Evolutionary conservation across 139 green algal species (phyloP).

Genomic region (Coccomyxa sp.): DNA sequence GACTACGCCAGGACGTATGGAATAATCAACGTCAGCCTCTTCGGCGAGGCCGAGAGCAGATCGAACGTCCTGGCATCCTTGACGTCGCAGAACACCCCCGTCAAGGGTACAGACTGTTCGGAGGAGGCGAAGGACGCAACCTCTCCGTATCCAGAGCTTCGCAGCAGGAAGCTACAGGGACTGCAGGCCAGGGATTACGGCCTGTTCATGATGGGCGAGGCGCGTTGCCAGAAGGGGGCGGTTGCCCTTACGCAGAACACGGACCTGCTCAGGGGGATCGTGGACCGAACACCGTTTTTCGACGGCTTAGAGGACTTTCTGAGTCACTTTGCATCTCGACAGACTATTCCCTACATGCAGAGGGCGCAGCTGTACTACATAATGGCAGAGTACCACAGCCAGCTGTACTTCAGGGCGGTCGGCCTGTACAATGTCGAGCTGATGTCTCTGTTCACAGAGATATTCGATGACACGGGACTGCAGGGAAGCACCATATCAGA

Average conservation of each 20-base stretch:
- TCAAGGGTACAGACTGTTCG: not conserved
- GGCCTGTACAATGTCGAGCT: not conserved
- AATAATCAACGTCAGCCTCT: not conserved
- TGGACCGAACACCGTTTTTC: not conserved
- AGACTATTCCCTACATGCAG: not conserved
- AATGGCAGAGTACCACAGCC: not conserved
- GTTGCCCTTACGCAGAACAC: not conserved
- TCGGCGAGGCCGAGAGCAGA: not conserved
- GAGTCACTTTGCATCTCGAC: not conserved
- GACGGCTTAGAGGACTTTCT: not conserved
- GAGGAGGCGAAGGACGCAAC: not conserved
- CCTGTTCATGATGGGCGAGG: not conserved
- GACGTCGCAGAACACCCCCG: not conserved
- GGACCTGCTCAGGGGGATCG: not conserved
- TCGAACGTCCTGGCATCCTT: not conserved
- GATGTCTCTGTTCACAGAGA: conserved; percentile 1
- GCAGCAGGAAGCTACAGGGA: not conserved
- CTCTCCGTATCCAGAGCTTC: not conserved
- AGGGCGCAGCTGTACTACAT: not conserved
- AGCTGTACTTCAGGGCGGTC: not conserved
- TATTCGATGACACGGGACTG: not conserved
- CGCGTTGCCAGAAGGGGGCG: not conserved
- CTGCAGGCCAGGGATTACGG: not conserved
- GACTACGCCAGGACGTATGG: not conserved
- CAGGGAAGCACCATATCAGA: not conserved